Conservation (phyloP, 257 asterid species). For the Solanum paucissectum region DNA sequence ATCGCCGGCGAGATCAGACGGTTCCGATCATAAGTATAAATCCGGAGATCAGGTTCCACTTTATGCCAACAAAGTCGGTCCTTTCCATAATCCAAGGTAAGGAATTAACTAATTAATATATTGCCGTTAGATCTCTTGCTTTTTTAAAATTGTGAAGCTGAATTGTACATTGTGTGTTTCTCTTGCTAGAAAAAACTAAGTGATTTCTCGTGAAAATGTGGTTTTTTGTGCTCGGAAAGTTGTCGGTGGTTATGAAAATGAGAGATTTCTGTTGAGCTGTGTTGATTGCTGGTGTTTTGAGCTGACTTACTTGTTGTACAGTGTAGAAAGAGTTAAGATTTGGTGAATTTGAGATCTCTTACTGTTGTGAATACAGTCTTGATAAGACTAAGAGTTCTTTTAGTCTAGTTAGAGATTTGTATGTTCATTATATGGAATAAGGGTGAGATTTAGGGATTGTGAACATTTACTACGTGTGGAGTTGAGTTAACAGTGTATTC, state of each 20-base stretch:
- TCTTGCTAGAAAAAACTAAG: neutral
- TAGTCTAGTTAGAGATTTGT: neutral
- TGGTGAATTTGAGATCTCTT: neutral
- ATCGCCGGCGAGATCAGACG: conserved; percentile 47
- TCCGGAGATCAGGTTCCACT: conserved; percentile 73
- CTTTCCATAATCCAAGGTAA: conserved; percentile 86
- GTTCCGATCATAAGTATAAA: conserved; percentile 71
- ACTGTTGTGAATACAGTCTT: neutral
- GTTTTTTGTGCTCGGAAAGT: neutral
- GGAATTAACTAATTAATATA: neutral
- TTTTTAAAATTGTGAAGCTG: neutral
- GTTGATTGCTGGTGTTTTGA: neutral
- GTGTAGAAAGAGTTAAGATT: neutral
- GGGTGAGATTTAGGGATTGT: neutral
- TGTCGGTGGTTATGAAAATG: neutral
- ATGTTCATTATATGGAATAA: neutral
- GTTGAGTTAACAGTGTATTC: neutral
- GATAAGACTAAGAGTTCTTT: neutral
- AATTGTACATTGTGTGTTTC: neutral
- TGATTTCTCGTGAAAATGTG: neutral
- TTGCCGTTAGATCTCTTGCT: neutral
- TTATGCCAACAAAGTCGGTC: conserved; percentile 85
- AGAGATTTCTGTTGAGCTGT: neutral
- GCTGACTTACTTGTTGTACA: neutral
- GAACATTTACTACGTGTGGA: neutral